These are phyloP conservation scores for Agrocybe praecox DNA, from an alignment of 768 basidiomycete genomes.

Conservation along the genomic window DNA sequence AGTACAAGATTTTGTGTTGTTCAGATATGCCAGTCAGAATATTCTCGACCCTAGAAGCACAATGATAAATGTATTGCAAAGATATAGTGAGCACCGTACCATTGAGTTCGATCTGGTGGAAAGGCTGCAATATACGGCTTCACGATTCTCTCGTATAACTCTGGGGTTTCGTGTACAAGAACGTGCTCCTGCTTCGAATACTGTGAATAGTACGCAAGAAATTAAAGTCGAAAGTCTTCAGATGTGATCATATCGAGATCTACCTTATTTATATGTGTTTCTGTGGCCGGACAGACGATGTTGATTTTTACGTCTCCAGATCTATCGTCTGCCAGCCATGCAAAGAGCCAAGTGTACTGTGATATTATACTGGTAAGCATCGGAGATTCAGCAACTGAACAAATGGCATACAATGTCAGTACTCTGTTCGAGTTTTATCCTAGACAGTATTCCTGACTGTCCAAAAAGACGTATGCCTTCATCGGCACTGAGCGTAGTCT, in stretches of 20 bases:
- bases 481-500: constrained; percentile 61
- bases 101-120: constrained; percentile 76
- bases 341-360: constrained; percentile 84
- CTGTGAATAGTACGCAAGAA: constrained; percentile 32
- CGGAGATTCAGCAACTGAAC: neutral
- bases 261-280: constrained; percentile 86
- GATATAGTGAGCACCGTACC: constrained; percentile 44
- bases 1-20: constrained; percentile 68
- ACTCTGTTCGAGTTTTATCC: constrained; percentile 50
- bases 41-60: constrained; percentile 73
- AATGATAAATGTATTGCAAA: neutral
- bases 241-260: neutral
- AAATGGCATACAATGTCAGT: constrained; percentile 66
- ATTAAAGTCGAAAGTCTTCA: neutral
- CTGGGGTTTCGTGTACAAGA: constrained; percentile 85
- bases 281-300: constrained; percentile 86
- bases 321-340: constrained; percentile 55
- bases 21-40: constrained; percentile 81
- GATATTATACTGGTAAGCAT: neutral
- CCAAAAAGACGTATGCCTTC: constrained; percentile 39
- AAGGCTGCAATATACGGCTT: constrained; percentile 80
- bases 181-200: constrained; percentile 74
- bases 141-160: constrained; percentile 69
- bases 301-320: constrained; percentile 78
- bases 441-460: constrained; percentile 38